phyloP scores from a whole-genome alignment of 495 filamentous ascomycete species.

The Neurospora pannonica region DNA sequence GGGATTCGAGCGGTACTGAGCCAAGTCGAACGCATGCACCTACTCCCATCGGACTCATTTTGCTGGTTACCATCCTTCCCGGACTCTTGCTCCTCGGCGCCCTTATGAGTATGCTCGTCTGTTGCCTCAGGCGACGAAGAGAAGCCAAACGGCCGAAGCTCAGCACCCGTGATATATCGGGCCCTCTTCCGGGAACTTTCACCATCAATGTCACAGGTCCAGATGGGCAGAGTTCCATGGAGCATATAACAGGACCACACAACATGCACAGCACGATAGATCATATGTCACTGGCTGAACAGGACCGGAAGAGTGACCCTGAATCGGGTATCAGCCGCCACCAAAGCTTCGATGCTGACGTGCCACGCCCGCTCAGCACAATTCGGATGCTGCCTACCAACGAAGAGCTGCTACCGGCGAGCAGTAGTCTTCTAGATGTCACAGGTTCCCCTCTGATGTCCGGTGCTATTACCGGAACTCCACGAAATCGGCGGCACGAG shows the following conservation, averaged over 20 bases:
- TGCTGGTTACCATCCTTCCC: slow-evolving; percentile 14
- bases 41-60: slow-evolving; percentile 7
- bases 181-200: slow-evolving; percentile 30
- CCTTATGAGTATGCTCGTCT: slow-evolving; percentile 10
- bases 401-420: background rate
- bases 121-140: slow-evolving; percentile 16
- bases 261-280: background rate
- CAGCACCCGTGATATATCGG: slow-evolving; percentile 29
- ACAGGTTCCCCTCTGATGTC: background rate
- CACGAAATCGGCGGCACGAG: background rate
- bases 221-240: background rate
- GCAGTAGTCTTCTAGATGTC: background rate
- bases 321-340: background rate
- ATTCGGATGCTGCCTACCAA: background rate
- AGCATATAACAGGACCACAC: background rate
- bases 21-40: background rate
- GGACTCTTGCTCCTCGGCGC: slow-evolving; percentile 7
- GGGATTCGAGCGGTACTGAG: background rate
- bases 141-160: slow-evolving; percentile 1
- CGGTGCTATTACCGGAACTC: background rate
- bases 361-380: background rate
- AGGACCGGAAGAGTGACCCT: background rate
- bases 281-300: background rate
- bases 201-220: slow-evolving; percentile 11
- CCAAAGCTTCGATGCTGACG: background rate